Evolutionary conservation across 306 rosid genomes (phyloP), one percentile per base, ranked within the genome.

Genomic region (Urtica urens): DNA sequence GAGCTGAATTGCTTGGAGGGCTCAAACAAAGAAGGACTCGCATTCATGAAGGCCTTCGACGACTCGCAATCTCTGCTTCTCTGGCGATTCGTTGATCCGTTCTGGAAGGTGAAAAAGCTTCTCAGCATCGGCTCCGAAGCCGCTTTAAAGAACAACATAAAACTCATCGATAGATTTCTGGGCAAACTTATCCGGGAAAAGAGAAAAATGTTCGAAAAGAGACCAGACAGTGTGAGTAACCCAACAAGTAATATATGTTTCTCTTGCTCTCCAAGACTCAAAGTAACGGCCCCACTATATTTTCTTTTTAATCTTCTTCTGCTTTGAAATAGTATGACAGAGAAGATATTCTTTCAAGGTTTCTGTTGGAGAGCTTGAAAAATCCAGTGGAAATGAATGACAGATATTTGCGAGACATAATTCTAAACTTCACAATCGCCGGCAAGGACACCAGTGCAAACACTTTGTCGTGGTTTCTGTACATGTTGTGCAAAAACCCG

Each of bases 381-480:
- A 67, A 74, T 23, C 72, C 79, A 40, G 60, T 45, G 51, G 42
- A 61, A 38, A 74, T 81, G 82, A 77, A 57, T 10, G 88, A 86
- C 52, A 35, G 35, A 11, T 78, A 76, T 72, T 43, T 81, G 35
- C 74, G 88, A 53, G 96, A 86, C 6, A 78, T 79, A 65, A 72
- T 77, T 63, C 69, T 82, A 43, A 86, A 51, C 58, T 82, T 86
- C 40, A 74, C 82, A 73, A 49, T 77, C 22, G 94, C 90, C 35
- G 94, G 94, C 12, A 82, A 79, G 49, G 93, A 86, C 70, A 43
- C 90, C 0, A 82, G 68, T 63, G 94, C 83, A 53, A 74, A 49
- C 20, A 77, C 96, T 18, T 71, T 82, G 4, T 77, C 94, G 10
- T 86, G 94, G 96, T 79, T 86, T 80, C 55, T 86, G 60, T 79